phyloP scores from a whole-genome alignment of 176 grass and related monocot genomes.

The Coix lacrymajobi region DNA sequence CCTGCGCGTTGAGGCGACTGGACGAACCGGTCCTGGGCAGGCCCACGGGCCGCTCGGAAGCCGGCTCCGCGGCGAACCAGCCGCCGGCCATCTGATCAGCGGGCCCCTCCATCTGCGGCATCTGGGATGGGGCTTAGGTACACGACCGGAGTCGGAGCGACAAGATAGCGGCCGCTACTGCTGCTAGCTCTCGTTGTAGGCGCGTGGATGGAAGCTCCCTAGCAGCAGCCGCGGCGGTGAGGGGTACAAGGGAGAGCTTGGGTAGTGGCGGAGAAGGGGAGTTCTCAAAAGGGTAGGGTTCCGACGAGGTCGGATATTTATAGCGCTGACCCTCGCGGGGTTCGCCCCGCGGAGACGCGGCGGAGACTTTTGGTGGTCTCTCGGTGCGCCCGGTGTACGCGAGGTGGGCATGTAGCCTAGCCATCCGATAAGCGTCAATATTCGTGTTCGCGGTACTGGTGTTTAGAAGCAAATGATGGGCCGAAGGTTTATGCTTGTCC shows the following conservation, averaged over 20 bases:
- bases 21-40: conserved; percentile 48
- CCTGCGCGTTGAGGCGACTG: conserved; percentile 71
- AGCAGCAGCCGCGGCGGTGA: conserved; percentile 7
- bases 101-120: conserved; percentile 55
- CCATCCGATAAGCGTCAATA: not conserved
- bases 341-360: not conserved
- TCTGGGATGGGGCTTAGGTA: conserved; percentile 37
- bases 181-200: conserved; percentile 24
- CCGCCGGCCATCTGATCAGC: conserved; percentile 34
- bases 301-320: conserved; percentile 35
- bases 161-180: conserved; percentile 2
- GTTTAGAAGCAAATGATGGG: not conserved
- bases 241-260: conserved; percentile 14
- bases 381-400: not conserved
- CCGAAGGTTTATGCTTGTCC: too few relatives aligned
- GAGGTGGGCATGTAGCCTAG: accelerated
- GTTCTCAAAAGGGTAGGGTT: conserved; percentile 47
- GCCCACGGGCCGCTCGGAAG: conserved; percentile 18
- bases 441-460: not conserved
- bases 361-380: not conserved
- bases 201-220: conserved; percentile 6
- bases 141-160: not conserved
- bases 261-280: conserved; percentile 42
- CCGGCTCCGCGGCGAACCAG: conserved; percentile 3
- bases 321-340: conserved; percentile 2